Evolutionary conservation across 441 rosid genomes (phyloP), one percentile per base, ranked within the genome.

Genomic region (Geranium incanum): DNA sequence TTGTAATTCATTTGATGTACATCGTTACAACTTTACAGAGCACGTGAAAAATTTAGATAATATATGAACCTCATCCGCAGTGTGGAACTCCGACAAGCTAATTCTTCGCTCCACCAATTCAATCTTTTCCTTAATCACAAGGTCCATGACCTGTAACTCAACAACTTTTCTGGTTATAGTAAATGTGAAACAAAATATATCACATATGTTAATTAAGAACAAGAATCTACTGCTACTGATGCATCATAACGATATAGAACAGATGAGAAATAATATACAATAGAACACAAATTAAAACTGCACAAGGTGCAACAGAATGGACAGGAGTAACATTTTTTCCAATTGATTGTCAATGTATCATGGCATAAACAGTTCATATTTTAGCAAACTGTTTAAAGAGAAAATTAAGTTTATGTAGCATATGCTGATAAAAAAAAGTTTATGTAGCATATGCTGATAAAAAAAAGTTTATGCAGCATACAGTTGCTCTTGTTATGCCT

Each of bases 401-500:
- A 28, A 28, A 28, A 28, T 28, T 28, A 28, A 28, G 33, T 28
- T 28, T 28, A 28, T 28, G 33, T 28, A 28, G 33, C 33, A 21
- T 21, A 21, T 21, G 21, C 21, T 21, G 21, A 21, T 21, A 21
- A 21, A 21, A 21, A 21, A 21, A 28, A 28, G 33, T 28, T 28
- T 28, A 28, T 28, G 33, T 28, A 28, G 33, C 33, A 21, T 21
- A 21, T 21, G 21, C 21, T 21, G 6, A 36, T 72, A 15, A 55
- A 60, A 19, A 69, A 36, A 67, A 0, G 65, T 75, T 7, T 52
- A 66, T 9, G 65, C 23, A 70, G 52, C 95, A 85, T 55, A 55
- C 97, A 59, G 94, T 86, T 68, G 92, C 89, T 83, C 92, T 81
- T 39, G 96, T 93, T 76, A 90, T 88, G 48, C 98, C 97, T 41